Conservation (phyloP, 352 stramenopile species). For the Phytophthora europaea region DNA sequence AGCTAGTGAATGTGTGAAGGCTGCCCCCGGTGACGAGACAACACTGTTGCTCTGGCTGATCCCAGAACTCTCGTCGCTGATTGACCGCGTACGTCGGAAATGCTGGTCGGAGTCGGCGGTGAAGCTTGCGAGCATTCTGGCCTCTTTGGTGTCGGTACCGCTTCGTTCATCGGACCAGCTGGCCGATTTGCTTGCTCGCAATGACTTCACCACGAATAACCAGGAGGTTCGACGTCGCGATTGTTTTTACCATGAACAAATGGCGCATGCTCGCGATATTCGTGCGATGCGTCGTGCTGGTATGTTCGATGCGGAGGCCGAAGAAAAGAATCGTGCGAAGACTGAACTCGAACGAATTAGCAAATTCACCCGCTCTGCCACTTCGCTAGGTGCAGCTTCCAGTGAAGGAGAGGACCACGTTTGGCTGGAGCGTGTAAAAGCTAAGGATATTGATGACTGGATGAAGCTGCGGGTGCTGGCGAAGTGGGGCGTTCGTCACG, state of each 20-base stretch:
- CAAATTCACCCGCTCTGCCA: constrained; percentile 63
- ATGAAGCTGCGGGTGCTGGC: constrained; percentile 84
- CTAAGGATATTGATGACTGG: constrained; percentile 89
- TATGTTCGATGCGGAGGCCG: constrained; percentile 68
- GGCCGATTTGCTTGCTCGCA: constrained; percentile 53
- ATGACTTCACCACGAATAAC: constrained; percentile 78
- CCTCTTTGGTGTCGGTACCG: constrained; percentile 64
- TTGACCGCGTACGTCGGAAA: constrained; percentile 72
- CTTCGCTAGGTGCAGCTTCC: constrained; percentile 29
- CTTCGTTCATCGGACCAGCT: constrained; percentile 81
- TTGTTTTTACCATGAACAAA: constrained; percentile 88
- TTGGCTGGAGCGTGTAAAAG: constrained; percentile 86
- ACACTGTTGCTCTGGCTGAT: constrained; percentile 83
- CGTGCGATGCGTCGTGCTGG: constrained; percentile 60
- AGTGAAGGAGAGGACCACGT: constrained; percentile 62
- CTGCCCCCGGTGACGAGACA: constrained; percentile 77
- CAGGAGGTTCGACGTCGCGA: constrained; percentile 82
- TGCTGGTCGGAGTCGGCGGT: constrained; percentile 80
- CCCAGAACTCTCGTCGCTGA: constrained; percentile 73
- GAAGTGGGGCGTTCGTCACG: constrained; percentile 85
- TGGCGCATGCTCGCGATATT: constrained; percentile 82
- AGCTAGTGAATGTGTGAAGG: constrained; percentile 67
- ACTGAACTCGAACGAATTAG: constrained; percentile 75
- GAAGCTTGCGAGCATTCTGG: constrained; percentile 74
- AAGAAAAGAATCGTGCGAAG: constrained; percentile 73